Percentiles rank a stretch among this genome's conserved stretches.
These are phyloP conservation scores for Lodderomyces oxycetoniae DNA, from an alignment of 1,139 yeast species.

Conservation along the genomic window DNA sequence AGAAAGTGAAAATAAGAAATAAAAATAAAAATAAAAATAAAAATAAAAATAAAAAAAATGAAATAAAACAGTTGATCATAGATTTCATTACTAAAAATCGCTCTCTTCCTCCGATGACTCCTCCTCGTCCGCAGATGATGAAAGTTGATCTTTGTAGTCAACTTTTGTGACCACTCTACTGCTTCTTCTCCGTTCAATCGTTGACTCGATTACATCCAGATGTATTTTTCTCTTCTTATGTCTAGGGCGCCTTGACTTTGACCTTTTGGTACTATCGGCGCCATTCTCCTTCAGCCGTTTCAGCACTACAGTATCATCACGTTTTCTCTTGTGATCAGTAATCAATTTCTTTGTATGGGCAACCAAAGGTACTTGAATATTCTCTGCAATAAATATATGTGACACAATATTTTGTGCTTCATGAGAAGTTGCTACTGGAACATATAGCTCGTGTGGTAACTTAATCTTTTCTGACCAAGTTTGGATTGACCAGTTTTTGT, in stretches of 20 bases:
- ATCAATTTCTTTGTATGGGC: slow-evolving; percentile 24
- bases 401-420: slow-evolving; percentile 45
- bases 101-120: slow-evolving; percentile 7
- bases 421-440: slow-evolving; percentile 45
- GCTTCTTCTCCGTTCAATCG: slow-evolving; percentile 33
- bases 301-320: slow-evolving; percentile 10
- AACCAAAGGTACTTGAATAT: slow-evolving; percentile 27
- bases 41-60: background rate
- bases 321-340: slow-evolving; percentile 13
- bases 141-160: slow-evolving; percentile 31
- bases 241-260: slow-evolving; percentile 3
- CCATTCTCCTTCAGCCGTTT: too few relatives aligned
- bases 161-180: slow-evolving; percentile 34
- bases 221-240: slow-evolving; percentile 2
- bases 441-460: slow-evolving; percentile 61
- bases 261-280: slow-evolving; percentile 2
- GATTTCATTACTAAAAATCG: slow-evolving; percentile 1
- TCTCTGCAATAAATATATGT: slow-evolving; percentile 48
- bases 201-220: background rate
- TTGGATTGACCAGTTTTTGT: slow-evolving; percentile 62
- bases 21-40: too few relatives aligned
- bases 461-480: slow-evolving; percentile 80
- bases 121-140: slow-evolving; percentile 17
- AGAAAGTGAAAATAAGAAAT: slow-evolving; percentile 7
- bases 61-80: background rate